phyloP scores from a whole-genome alignment of 116 monocot species.

The Dioscorea cayenensis region DNA sequence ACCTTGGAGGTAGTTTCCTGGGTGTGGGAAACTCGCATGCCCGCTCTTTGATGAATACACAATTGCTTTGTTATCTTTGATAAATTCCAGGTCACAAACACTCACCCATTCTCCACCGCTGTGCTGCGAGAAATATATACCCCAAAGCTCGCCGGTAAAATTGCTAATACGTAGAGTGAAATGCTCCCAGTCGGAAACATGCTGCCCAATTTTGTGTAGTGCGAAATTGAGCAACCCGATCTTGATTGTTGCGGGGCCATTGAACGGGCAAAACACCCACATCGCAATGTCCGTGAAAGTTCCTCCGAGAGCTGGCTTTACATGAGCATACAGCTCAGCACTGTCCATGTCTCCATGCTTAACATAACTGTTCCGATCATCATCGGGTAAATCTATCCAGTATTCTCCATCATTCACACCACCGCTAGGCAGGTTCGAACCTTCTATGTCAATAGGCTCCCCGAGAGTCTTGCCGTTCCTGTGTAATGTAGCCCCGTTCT shows the following conservation, averaged over 20 bases:
- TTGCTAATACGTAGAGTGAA: conserved; percentile 91
- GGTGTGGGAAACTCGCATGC: conserved; percentile 72
- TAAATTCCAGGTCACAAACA: conserved; percentile 50
- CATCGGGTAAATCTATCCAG: conserved; percentile 78
- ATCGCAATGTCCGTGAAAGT: conserved; percentile 78
- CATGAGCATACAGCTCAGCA: conserved; percentile 73
- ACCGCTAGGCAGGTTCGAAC: conserved; percentile 65
- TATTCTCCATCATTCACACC: conserved; percentile 77
- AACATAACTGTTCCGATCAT: conserved; percentile 22
- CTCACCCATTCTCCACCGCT: conserved; percentile 87
- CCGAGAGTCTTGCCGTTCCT: conserved; percentile 27
- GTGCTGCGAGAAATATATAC: conserved; percentile 82
- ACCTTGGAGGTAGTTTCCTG: conserved; percentile 73
- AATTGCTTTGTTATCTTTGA: conserved; percentile 55
- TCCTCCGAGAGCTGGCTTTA: conserved; percentile 78
- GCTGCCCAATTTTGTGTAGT: conserved; percentile 58
- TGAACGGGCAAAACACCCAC: conserved; percentile 96
- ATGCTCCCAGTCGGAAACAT: conserved; percentile 94
- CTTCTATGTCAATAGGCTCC: conserved; percentile 39
- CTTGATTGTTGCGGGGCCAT: conserved; percentile 75
- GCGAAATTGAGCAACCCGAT: conserved; percentile 45
- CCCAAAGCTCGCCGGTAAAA: conserved; percentile 73
- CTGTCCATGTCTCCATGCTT: conserved; percentile 54
- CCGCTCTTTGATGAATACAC: conserved; percentile 80
- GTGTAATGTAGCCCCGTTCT: conserved; percentile 60